phyloP scores from a whole-genome alignment of 2,329 filamentous ascomycete genomes.

The Aspergillus sergii region DNA sequence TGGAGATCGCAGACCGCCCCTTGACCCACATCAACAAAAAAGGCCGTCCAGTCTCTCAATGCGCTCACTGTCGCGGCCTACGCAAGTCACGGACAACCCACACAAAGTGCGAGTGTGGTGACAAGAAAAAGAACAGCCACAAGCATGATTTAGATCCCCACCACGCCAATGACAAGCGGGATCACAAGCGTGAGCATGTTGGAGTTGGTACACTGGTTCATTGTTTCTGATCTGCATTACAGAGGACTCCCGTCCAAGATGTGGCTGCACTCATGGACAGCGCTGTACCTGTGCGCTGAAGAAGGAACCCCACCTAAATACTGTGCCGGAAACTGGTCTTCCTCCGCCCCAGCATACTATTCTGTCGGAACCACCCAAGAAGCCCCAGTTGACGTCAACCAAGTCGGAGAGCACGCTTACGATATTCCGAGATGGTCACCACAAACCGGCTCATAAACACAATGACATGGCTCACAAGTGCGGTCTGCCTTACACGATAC shows the following conservation, averaged over 20 bases:
- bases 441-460: conserved; percentile 66
- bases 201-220: conserved; percentile 29
- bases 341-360: conserved; percentile 42
- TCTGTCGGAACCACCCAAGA: conserved; percentile 51
- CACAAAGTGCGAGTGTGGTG: conserved; percentile 94
- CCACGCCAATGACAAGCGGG: conserved; percentile 37
- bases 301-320: conserved; percentile 56
- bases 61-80: conserved; percentile 91
- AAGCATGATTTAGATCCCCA: conserved; percentile 41
- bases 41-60: conserved; percentile 95
- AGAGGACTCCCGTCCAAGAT: conserved; percentile 41
- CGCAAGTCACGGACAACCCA: conserved; percentile 95
- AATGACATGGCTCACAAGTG: conserved; percentile 66
- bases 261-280: conserved; percentile 59
- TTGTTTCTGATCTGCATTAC: conserved; percentile 38
- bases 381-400: conserved; percentile 59
- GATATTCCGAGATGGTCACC: conserved; percentile 65
- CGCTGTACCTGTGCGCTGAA: conserved; percentile 65
- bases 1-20: conserved; percentile 69
- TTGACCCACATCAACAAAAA: conserved; percentile 97
- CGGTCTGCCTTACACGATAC: conserved; percentile 65
- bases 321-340: conserved; percentile 51
- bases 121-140: conserved; percentile 72
- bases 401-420: conserved; percentile 64
- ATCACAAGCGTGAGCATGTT: conserved; percentile 41